Evolutionary conservation across 192 early-diverging fungal species (phyloP).

Genomic region (Backusella morwellensis): DNA sequence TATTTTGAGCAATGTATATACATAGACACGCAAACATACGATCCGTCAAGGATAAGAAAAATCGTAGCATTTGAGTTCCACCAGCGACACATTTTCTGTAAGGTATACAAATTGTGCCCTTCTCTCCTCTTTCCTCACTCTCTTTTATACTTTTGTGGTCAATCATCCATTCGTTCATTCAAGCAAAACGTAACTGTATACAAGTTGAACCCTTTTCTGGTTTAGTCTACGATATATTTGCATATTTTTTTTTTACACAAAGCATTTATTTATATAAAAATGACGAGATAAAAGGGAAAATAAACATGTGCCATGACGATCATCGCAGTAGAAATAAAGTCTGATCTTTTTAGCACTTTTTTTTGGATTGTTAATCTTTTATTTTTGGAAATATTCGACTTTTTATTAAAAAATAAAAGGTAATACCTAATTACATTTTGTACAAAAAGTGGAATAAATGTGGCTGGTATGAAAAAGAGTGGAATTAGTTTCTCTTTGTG

Average conservation of each 20-base stretch:
- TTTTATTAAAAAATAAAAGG: not conserved
- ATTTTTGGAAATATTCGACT: not conserved
- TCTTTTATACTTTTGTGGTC: not conserved
- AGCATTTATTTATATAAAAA: not conserved
- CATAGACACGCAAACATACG: not conserved
- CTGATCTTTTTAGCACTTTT: not conserved
- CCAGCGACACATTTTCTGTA: not conserved
- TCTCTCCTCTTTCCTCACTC: not conserved
- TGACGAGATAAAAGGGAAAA: not conserved
- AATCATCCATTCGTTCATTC: not conserved
- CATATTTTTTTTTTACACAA: not conserved
- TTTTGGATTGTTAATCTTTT: not conserved
- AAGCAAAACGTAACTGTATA: not conserved
- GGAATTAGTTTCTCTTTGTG: not conserved
- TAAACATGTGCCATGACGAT: not conserved
- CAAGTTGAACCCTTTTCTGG: not conserved
- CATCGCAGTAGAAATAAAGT: not conserved
- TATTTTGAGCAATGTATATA: not conserved
- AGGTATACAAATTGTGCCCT: not conserved
- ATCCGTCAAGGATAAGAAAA: not conserved
- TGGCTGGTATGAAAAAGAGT: not conserved
- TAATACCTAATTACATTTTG: not conserved
- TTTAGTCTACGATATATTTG: not conserved
- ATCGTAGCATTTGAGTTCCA: not conserved
- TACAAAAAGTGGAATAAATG: not conserved